Evolutionary conservation across 352 stramenopile species (phyloP), one percentile per base, ranked within the genome.

Genomic region (Bremia lactucae): DNA sequence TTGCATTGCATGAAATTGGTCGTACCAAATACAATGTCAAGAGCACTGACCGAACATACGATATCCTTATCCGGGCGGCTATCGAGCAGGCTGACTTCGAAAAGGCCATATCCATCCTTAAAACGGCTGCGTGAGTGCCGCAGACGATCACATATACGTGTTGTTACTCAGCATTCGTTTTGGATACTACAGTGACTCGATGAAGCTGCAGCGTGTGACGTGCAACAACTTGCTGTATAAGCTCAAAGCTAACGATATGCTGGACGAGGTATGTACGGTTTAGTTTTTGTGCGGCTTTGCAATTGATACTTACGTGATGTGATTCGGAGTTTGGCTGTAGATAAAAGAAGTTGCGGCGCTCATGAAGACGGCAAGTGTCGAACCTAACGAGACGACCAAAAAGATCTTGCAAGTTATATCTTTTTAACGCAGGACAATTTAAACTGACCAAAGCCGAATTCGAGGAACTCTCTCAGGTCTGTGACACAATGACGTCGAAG

Each of bases 221-320:
- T 88, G 75, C 71, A 88, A 88, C 71, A 86, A 88, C 62, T 37
- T 88, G 46, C 58, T 88, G 16, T 86, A 85, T 55, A 84, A 88
- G 67, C 71, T 88, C n/a, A 88, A 88, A 62, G 67, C 84, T 49
- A 69, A 72, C 42, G 72, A 80, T 28, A 57, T 85, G 55, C 57
- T 71, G 42, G 75, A 88, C 19, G 83, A 87, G 35, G 35, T 40
- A 29, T 4, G n/a, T n/a, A n/a, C n/a, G n/a, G n/a, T n/a, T n/a
- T n/a, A n/a, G n/a, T n/a, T n/a, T n/a, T n/a, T n/a, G n/a, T n/a
- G n/a, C n/a, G n/a, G n/a, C n/a, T n/a, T n/a, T n/a, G n/a, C n/a
- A 29, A 11, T 29, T 2, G 0, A 34, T 34, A 34, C 11, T 34
- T 7, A 34, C 28, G 9, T 34, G 7, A n/a, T n/a, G n/a, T n/a